A percentile compares a stretch with the other conserved stretches of the same genome.
phyloP scores from a whole-genome alignment of 805 yeast species.

The Hanseniaspora valbyensis region DNA sequence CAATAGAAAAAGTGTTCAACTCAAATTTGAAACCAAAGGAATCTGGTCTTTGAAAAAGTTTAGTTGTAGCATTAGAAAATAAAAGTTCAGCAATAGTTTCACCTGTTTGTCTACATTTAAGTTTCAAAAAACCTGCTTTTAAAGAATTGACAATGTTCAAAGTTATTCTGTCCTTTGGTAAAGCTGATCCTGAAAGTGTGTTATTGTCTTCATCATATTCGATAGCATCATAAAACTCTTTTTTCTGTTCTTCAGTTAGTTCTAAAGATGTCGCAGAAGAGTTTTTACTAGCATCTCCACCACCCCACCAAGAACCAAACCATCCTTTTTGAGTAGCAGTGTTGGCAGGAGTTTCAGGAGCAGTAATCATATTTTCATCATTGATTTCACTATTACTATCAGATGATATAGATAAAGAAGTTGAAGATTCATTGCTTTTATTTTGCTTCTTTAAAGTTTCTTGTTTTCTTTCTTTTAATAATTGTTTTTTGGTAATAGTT shows the following conservation, averaged over 20 bases:
- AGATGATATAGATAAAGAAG: conserved; percentile 16
- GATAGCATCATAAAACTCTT: conserved; percentile 85
- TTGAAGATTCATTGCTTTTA: neutral
- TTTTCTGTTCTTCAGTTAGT: conserved; percentile 75
- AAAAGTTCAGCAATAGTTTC: conserved; percentile 60
- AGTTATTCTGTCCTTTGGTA: conserved; percentile 66
- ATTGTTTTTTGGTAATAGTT: conserved; percentile 59
- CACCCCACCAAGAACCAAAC: conserved; percentile 63
- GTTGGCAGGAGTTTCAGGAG: neutral
- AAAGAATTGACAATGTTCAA: conserved; percentile 57
- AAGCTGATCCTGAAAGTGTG: conserved; percentile 33
- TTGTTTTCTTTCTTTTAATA: conserved; percentile 41
- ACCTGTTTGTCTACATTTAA: conserved; percentile 31
- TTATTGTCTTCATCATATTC: conserved; percentile 67
- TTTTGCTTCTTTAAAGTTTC: neutral
- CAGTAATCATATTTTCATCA: conserved; percentile 10
- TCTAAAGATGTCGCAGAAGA: conserved; percentile 29
- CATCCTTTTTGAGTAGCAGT: conserved; percentile 44
- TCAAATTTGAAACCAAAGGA: conserved; percentile 64
- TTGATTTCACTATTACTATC: conserved; percentile 17
- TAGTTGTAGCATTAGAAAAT: conserved; percentile 71
- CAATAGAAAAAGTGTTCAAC: conserved; percentile 69
- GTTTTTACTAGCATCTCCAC: conserved; percentile 21
- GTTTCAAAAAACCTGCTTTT: conserved; percentile 64
- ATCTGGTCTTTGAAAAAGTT: conserved; percentile 64